These are phyloP conservation scores for Cyberlindnera samutprakarnensis DNA, from an alignment of 805 yeast species.

Conservation along the genomic window DNA sequence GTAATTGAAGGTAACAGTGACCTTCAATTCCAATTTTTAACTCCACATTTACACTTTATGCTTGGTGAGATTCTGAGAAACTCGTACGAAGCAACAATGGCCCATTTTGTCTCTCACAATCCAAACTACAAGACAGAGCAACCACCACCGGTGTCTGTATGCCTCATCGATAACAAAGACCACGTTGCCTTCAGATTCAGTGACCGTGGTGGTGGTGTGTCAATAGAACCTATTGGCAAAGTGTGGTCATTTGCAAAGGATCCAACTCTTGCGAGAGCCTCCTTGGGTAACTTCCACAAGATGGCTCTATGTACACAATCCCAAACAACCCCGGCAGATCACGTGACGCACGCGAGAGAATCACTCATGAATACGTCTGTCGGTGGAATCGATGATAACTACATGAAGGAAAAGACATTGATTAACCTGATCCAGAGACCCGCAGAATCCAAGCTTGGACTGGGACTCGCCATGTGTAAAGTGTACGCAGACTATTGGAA, in stretches of 20 bases:
- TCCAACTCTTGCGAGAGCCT: constrained; percentile 48
- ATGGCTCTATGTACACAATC: constrained; percentile 8
- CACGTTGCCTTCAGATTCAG: constrained; percentile 71
- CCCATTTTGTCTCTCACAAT: constrained; percentile 29
- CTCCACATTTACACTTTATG: constrained; percentile 78
- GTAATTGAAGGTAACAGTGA: constrained; percentile 66
- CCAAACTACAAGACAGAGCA: constrained; percentile 27
- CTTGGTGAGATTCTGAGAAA: constrained; percentile 85
- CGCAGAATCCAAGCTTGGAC: constrained; percentile 67
- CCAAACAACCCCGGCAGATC: constrained; percentile 6
- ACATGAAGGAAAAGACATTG: constrained; percentile 37
- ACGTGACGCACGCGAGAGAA: constrained; percentile 22
- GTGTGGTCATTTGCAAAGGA: constrained; percentile 86
- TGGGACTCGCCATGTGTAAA: constrained; percentile 88
- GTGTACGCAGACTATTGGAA: constrained; percentile 97
- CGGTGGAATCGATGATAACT: constrained; percentile 28
- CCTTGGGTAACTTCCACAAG: constrained; percentile 59
- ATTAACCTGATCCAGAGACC: constrained; percentile 64
- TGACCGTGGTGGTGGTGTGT: constrained; percentile 88
- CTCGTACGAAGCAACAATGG: constrained; percentile 74
- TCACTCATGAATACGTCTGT: constrained; percentile 32
- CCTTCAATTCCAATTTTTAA: constrained; percentile 71
- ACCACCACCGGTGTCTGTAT: constrained; percentile 75
- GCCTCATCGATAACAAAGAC: constrained; percentile 59
- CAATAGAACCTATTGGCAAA: constrained; percentile 46